phyloP scores from a whole-genome alignment of 441 rosid genomes.

The Flueggea neowawraea region DNA sequence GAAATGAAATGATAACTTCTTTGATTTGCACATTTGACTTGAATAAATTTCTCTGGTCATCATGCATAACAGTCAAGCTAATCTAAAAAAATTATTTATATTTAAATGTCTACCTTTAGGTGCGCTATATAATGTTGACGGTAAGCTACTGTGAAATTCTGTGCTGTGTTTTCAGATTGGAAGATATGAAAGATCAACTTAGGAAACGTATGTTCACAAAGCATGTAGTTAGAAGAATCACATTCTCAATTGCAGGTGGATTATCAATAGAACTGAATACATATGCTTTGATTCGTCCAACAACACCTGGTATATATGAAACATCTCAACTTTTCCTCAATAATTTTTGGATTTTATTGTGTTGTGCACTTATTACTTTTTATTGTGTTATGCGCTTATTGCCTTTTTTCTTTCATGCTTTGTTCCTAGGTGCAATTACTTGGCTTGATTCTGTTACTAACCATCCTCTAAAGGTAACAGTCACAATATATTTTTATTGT shows the following conservation, averaged over 20 bases:
- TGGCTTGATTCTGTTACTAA: slow-evolving; percentile 92
- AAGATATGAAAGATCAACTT: slow-evolving; percentile 88
- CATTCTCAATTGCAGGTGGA: slow-evolving; percentile 50
- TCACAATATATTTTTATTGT: not conserved
- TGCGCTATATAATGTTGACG: too few species aligned
- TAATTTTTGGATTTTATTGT: slow-evolving; percentile 10
- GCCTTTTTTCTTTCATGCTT: not conserved
- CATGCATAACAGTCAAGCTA: too few species aligned
- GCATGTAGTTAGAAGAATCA: slow-evolving; percentile 66
- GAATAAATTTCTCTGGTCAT: too few species aligned
- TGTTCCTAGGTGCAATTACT: too few species aligned
- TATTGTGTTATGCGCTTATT: too few species aligned
- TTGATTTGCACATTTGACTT: too few species aligned
- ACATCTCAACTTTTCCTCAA: slow-evolving; percentile 7
- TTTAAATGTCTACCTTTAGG: too few species aligned
- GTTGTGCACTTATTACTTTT: not conserved
- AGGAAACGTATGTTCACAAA: slow-evolving; percentile 80
- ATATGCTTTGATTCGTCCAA: slow-evolving; percentile 85
- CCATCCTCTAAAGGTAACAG: slow-evolving; percentile 76
- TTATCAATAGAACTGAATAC: slow-evolving; percentile 76
- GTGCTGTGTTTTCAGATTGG: slow-evolving; percentile 51
- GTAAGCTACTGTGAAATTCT: not conserved
- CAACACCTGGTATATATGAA: slow-evolving; percentile 53
- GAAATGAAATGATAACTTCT: too few species aligned
- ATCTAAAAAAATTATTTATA: too few species aligned